Conservation (phyloP, 208 protist genomes). For the Leishmania amazonensis region DNA sequence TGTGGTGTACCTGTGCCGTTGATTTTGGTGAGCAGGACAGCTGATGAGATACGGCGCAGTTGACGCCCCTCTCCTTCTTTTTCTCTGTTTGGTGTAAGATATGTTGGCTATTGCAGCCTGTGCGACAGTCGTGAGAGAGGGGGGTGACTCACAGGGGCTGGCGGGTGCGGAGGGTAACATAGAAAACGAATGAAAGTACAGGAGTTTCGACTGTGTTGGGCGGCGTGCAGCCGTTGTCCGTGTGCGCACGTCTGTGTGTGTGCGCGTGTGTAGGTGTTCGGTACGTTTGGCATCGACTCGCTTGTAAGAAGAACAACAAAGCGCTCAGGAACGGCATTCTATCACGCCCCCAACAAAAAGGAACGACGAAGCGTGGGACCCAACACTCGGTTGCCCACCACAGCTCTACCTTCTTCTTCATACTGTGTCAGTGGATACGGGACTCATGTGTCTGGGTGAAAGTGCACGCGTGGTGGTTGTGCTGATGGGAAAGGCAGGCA, state of each 20-base stretch:
- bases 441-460: not conserved
- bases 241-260: not conserved
- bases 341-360: not conserved
- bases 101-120: not conserved
- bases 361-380: not conserved
- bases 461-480: not conserved
- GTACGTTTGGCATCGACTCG: not conserved
- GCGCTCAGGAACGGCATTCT: not conserved
- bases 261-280: not conserved
- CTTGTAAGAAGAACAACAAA: not conserved
- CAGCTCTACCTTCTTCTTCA: not conserved
- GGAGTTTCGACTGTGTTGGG: not conserved
- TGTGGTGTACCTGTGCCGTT: not conserved
- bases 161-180: not conserved
- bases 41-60: not conserved
- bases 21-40: not conserved
- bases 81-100: not conserved
- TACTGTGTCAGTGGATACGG: not conserved
- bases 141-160: not conserved
- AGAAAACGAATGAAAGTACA: not conserved
- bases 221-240: not conserved
- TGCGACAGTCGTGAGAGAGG: not conserved
- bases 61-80: not conserved
- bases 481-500: not conserved
- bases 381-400: not conserved